Evolutionary conservation across 1,139 yeast species (phyloP).

Genomic region (Barnettozyma hawaiiensis): DNA sequence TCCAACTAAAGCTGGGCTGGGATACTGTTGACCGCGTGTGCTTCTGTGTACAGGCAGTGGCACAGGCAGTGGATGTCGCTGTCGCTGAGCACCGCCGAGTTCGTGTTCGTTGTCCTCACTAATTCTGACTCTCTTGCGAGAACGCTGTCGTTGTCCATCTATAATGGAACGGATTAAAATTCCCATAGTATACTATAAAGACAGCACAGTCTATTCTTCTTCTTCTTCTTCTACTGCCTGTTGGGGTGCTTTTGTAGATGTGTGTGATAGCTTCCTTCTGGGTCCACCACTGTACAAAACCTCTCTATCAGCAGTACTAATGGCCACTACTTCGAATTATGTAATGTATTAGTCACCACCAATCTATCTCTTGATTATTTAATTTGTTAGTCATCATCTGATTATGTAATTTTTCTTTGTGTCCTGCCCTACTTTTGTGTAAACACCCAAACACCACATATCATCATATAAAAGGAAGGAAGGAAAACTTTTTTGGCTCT

Average conservation of each 20-base stretch:
- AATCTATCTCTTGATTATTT: too few relatives aligned
- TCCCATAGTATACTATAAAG: too few relatives aligned
- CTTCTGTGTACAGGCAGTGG: background rate
- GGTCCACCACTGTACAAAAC: too few relatives aligned
- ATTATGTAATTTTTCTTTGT: too few relatives aligned
- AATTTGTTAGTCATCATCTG: too few relatives aligned
- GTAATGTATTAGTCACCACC: too few relatives aligned
- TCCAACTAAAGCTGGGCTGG: background rate
- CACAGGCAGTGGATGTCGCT: background rate
- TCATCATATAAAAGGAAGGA: background rate
- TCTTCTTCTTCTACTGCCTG: too few relatives aligned
- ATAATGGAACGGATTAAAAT: constrained; percentile 4
- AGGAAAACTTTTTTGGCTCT: constrained; percentile 5
- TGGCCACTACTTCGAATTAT: too few relatives aligned
- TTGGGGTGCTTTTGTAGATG: too few relatives aligned
- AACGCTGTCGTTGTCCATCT: constrained; percentile 1
- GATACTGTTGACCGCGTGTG: background rate
- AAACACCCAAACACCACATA: constrained; percentile 4
- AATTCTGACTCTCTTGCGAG: constrained; percentile 7
- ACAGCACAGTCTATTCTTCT: too few relatives aligned
- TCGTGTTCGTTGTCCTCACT: constrained; percentile 4
- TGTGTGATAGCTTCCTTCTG: too few relatives aligned
- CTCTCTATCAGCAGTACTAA: too few relatives aligned
- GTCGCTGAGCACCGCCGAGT: background rate
- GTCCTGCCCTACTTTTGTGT: background rate